Evolutionary conservation across 2,329 filamentous ascomycete genomes (phyloP), one percentile per base, ranked within the genome.

Genomic region (Pseudocercospora vitis): DNA sequence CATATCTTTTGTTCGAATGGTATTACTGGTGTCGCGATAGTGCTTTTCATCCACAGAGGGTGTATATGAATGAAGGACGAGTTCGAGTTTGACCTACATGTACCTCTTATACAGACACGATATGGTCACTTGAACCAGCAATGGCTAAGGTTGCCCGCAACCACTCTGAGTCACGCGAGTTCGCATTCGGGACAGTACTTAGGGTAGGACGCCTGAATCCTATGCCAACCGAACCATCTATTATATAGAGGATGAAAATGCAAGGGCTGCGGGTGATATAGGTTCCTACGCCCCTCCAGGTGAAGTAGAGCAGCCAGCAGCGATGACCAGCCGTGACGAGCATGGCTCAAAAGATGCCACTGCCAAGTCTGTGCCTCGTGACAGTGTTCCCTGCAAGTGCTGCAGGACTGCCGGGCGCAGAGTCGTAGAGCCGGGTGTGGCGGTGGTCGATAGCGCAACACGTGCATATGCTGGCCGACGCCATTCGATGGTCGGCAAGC

Each of bases 391-490:
- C 26, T 11, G n/a, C n/a, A n/a, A n/a, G n/a, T n/a, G n/a, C n/a
- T n/a, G n/a, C n/a, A n/a, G n/a, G n/a, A n/a, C n/a, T n/a, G n/a
- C n/a, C n/a, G n/a, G n/a, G n/a, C n/a, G n/a, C n/a, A n/a, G n/a
- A n/a, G n/a, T n/a, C n/a, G n/a, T n/a, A 29, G 6, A 7, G 6
- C 26, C 26, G 35, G 35, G 16, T 11, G 37, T 40, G 37, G 37
- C 37, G 37, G 37, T 40, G 18, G 14, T n/a, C n/a, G n/a, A 8
- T 40, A 23, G 37, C 18, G 21, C 5, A 19, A 11, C 37, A 42
- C 37, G 37, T 42, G 37, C 37, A 42, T 42, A 21, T 42, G 12
- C 24, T 42, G 21, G 37, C 37, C 37, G 37, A 14, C 21, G 37
- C 37, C 18, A 42, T 42, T 42, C 37, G 37, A 42, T 42, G 18